Base-by-base conservation (phyloP, 2,329 filamentous ascomycete genomes). In the Fusarium liriodendri region DNA sequence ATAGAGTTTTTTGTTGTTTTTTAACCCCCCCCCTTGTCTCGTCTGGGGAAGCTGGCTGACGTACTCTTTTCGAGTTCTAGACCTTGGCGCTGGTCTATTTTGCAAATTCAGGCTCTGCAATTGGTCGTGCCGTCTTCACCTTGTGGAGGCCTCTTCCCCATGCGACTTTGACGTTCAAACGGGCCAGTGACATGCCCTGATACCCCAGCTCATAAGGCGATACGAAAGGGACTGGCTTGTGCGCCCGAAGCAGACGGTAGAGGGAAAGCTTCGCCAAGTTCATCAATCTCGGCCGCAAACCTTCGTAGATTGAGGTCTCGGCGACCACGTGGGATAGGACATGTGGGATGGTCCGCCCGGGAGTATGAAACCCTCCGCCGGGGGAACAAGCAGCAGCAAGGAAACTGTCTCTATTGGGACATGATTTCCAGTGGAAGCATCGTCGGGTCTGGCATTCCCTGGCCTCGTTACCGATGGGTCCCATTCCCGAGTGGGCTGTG, bases 61-160 rank as follows among this genome's bases (percentile, higher is more conserved):
- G 47, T 58, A 71, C 50, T 42, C 63, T 62, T 13, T 38, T 27
- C 42, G 27, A 58, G 62, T 32, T 64, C 70, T 20, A 62, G 63
- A 29, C 60, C 37, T 38, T 59, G 38, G 47, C 45, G 54, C 32
- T 66, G 37, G 33, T 35, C 16, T 25, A n/a, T 32, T 45, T 72
- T 72, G 47, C 57, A 70, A 72, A 72, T 72, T 70, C 64, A 45
- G 35, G 38, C 7, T 62, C 33, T 68, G 47, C 25, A 22, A 74
- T 73, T 74, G 71, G 70, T n/a, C 10, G 14, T 22, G 27, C 5
- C 47, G 8, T n/a, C 25, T 52, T 29, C 14, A 52, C 25, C 29
- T 52, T 52, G 60, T 40, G 57, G 57, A 60, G 57, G 57, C 57
- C 57, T 60, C 57, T 60, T n/a, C 57, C 25, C 20, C 22, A 25